Evolutionary conservation across 257 asterid species (phyloP).

Genomic region (Ilex aquifolium): DNA sequence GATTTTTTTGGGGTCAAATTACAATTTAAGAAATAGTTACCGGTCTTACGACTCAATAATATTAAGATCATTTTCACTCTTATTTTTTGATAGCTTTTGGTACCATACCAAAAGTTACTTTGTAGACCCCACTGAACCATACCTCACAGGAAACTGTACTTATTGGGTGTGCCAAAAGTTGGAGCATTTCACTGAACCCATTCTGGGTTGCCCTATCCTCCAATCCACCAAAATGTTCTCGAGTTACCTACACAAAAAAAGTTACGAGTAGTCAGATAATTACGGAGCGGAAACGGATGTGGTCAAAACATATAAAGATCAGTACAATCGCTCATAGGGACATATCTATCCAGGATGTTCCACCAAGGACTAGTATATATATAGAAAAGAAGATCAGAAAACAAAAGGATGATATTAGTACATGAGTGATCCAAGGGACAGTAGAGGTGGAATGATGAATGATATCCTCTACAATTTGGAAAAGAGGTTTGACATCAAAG

Average conservation of each 20-base stretch:
- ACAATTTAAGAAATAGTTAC: no score
- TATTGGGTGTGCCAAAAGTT: constrained; percentile 56
- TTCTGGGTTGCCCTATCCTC: constrained; percentile 29
- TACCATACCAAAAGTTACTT: no score
- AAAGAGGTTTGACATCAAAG: constrained; percentile 45
- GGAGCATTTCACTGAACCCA: constrained; percentile 38
- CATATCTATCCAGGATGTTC: neutral
- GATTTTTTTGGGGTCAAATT: no score
- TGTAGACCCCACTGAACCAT: neutral
- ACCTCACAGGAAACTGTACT: constrained; percentile 69
- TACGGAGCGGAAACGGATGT: no score
- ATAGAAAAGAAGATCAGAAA: no score
- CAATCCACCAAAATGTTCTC: constrained; percentile 23
- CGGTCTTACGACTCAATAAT: no score
- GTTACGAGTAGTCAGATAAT: no score
- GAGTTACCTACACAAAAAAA: neutral
- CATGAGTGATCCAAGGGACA: constrained; percentile 14
- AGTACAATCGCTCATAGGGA: neutral
- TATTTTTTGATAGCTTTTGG: no score
- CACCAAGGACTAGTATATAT: neutral
- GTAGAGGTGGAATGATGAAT: constrained; percentile 35
- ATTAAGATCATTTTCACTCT: no score
- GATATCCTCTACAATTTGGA: constrained; percentile 54
- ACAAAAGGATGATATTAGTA: no score
- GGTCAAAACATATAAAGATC: no score